Conservation (phyloP, 31 red algal genomes). For the Bonnemaisonia californica region DNA sequence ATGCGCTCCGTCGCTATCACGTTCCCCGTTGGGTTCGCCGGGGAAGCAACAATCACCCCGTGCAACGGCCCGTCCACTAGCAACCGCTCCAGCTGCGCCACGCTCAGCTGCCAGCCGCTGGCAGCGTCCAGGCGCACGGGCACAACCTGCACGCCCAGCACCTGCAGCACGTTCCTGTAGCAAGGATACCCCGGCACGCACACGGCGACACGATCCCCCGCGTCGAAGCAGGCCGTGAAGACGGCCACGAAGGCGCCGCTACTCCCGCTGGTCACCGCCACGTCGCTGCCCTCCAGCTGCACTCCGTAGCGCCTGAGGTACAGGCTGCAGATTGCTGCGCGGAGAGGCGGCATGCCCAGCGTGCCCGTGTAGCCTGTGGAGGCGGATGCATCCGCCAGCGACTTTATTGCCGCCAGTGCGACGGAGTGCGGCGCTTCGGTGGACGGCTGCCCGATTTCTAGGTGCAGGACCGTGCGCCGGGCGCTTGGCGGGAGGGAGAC, state of each 20-base stretch:
- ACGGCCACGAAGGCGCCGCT: conserved; percentile 45
- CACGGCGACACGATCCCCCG: conserved; percentile 57
- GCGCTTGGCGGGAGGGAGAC: not conserved
- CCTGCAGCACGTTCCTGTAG: conserved; percentile 55
- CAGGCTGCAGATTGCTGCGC: conserved; percentile 29
- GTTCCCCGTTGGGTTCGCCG: conserved; percentile 72
- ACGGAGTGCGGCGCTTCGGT: conserved; percentile 15
- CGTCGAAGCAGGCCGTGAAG: conserved; percentile 49
- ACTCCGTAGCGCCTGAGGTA: conserved; percentile 37
- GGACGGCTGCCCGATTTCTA: conserved; percentile 53
- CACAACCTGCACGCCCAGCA: conserved; percentile 42
- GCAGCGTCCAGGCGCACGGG: conserved; percentile 20
- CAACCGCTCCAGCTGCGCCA: conserved; percentile 27
- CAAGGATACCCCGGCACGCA: conserved; percentile 61
- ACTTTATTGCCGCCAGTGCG: not conserved
- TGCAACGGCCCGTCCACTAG: not conserved
- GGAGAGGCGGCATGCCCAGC: conserved; percentile 34
- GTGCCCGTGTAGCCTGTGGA: conserved; percentile 46
- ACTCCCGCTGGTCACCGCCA: conserved; percentile 38
- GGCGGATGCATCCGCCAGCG: not conserved
- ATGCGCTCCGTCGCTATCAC: conserved; percentile 18
- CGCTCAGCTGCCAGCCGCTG: conserved; percentile 40
- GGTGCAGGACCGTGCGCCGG: conserved; percentile 9
- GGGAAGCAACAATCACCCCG: conserved; percentile 59
- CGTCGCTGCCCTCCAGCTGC: not conserved